A percentile compares a stretch with the other conserved stretches of the same genome.
These are phyloP conservation scores for Penicillium nucicola DNA, from an alignment of 495 filamentous ascomycete genomes.

Conservation along the genomic window DNA sequence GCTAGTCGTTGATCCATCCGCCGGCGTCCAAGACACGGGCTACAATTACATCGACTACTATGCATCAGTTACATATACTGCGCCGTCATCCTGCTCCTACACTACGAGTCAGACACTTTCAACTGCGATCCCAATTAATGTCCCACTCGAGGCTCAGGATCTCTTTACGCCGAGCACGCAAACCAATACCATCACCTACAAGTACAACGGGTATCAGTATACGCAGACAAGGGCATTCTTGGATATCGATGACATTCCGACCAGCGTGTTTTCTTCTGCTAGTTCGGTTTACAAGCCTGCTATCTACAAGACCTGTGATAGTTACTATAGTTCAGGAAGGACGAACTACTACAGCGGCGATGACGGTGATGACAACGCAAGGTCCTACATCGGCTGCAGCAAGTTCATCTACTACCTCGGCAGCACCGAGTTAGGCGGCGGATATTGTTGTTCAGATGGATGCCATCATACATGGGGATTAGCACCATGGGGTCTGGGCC, in stretches of 20 bases:
- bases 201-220: slow-evolving; percentile 3
- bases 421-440: slow-evolving; percentile 7
- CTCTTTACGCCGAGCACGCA: slow-evolving; percentile 10
- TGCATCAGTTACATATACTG: slow-evolving; percentile 25
- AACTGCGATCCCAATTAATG: slow-evolving; percentile 15
- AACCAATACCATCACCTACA: slow-evolving; percentile 20
- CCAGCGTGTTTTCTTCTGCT: slow-evolving; percentile 15
- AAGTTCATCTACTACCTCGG: slow-evolving; percentile 12
- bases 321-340: background rate
- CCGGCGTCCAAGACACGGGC: slow-evolving; percentile 12
- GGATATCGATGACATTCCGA: slow-evolving; percentile 18
- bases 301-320: slow-evolving; percentile 6
- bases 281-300: slow-evolving; percentile 14
- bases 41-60: slow-evolving; percentile 16
- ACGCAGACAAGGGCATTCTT: slow-evolving; percentile 17
- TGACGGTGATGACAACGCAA: background rate
- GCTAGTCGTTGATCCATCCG: slow-evolving; percentile 10
- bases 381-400: slow-evolving; percentile 1
- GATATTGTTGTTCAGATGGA: slow-evolving; percentile 12
- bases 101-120: slow-evolving; percentile 11
- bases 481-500: slow-evolving; percentile 18
- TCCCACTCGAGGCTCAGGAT: slow-evolving; percentile 11
- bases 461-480: slow-evolving; percentile 24
- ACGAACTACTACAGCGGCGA: background rate
- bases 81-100: slow-evolving; percentile 23